Base-by-base conservation (phyloP, 2,329 filamentous ascomycete genomes). In the Calonectria pauciramosa region DNA sequence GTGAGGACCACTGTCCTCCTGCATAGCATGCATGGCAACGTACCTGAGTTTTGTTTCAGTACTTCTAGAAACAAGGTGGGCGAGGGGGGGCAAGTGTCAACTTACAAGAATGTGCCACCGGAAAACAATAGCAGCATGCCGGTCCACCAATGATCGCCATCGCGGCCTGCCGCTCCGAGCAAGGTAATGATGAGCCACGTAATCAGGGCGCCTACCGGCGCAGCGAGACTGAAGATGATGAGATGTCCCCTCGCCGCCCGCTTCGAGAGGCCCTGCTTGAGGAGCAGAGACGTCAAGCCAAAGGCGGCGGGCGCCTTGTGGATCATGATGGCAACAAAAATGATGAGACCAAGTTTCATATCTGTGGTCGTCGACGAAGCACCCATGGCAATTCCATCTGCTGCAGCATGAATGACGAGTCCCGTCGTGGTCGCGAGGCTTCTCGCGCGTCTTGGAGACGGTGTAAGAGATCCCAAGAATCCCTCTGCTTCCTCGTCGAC, bases 1-100 rank as follows among this genome's bases (percentile, higher is more conserved):
- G 36, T 89, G 86, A 2, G 86, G 83, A 11, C 85, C 84, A 67
- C 88, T 87, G 28, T 93, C 91, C 81, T 98, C 96, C 83, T 97
- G 95, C 95, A 99, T 98, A 0, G 96, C 96, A 83, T 99, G 97
- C 96, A 99, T 98, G 1, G 97, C 97, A 54, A 99, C 97, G 82
- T 99, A 98, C 80, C 95, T 97, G 36, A 16, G 16, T 38, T 23
- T 23, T n/a, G 38, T 66, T 34, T 82, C 71, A 82, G 79, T 36
- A 49, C 59, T 34, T n/a, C 20, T 47, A 26, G 28, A n/a, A 7
- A 67, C 26, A 14, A 30, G 13, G 36, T 16, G 8, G 38, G 47
- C n/a, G 28, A 23, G 23, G 14, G 18, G 32, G 8, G 30, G 44
- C 44, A 18, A 66, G 14, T 26, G 23, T 28, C 65, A 28, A 84